Base-by-base conservation (phyloP, 139 green algal species). In the Haematococcus sp. region DNA sequence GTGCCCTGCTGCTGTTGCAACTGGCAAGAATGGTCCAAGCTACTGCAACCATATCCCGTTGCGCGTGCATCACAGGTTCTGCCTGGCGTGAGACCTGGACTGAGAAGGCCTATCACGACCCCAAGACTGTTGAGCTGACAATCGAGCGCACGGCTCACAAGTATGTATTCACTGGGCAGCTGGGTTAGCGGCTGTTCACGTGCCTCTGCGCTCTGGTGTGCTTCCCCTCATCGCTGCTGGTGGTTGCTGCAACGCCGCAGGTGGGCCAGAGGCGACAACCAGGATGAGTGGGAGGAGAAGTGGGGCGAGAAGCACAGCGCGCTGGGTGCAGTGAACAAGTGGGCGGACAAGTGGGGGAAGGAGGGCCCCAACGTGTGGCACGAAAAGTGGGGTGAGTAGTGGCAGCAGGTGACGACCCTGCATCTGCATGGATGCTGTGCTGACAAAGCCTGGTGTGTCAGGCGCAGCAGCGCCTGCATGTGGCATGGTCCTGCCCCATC, bases 251-350 rank as follows among this genome's bases (percentile, higher is more conserved):
- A 27, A 5, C 31, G 49, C 2, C n/a, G 64, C 76, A 86, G 81
- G 76, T 81, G 81, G 75, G 79, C 77, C 0, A 70, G 71, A 22
- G 71, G 72, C n/a, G 73, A 68, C 55, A 73, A 78, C 76, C 4
- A 54, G 40, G 83, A 93, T 43, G 91, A 96, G 76, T 97, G 92
- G 92, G 91, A 95, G 83, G 91, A 97, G 84, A 91, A 92, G 84
- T 97, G 92, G 91, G 89, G 85, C 2, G 92, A 97, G 86, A 73
- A 80, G 68, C 95, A 92, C 68, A 70, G 71, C 49, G 78, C 77
- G 22, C 71, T 56, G 25, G 91, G 91, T 0, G 66, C 44, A 19
- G 84, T 85, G n/a, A 84, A 87, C 75, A 96, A 97, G 81, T 95
- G 31, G 19, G 92, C 91, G 0, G 90, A 97, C 78, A 96, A 97